Evolutionary conservation across 179 eudicot species (phyloP).

Genomic region (Corrigiola litoralis): DNA sequence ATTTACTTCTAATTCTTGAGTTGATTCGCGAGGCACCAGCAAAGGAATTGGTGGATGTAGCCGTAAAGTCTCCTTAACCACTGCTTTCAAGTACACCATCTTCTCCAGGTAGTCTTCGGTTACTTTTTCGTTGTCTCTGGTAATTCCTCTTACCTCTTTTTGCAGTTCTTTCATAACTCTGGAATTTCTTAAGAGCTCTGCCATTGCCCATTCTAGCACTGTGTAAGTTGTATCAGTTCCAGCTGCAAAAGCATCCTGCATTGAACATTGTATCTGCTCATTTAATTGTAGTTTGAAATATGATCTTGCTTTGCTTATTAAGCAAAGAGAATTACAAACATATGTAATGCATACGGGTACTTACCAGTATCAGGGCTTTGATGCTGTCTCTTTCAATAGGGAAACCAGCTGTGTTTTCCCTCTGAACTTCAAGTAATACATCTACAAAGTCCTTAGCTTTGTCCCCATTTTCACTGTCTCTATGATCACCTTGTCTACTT

Average conservation of each 20-base stretch:
- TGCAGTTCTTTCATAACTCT: constrained; percentile 35
- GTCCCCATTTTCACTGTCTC: neutral
- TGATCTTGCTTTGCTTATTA: neutral
- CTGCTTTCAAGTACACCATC: constrained; percentile 32
- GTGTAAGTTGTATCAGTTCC: constrained; percentile 52
- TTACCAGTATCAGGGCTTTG: constrained; percentile 32
- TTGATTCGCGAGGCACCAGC: constrained; percentile 31
- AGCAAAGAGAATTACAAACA: neutral
- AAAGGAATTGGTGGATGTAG: constrained; percentile 41
- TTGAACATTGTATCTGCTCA: neutral
- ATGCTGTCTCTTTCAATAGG: constrained; percentile 24
- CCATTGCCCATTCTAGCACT: constrained; percentile 46
- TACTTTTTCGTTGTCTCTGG: constrained; percentile 10
- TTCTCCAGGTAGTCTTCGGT: constrained; percentile 32
- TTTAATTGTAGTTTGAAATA: neutral
- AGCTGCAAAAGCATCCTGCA: constrained; percentile 40
- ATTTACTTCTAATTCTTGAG: constrained; percentile 12
- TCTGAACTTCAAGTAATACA: constrained; percentile 29
- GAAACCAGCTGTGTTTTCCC: constrained; percentile 10
- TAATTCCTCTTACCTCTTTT: constrained; percentile 34
- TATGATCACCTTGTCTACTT: neutral
- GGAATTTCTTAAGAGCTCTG: constrained; percentile 42
- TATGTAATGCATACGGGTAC: neutral
- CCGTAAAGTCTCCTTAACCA: constrained; percentile 43
- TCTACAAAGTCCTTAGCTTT: constrained; percentile 30